phyloP scores from a whole-genome alignment of 2,329 filamentous ascomycete genomes.

The Camillea tinctor region DNA sequence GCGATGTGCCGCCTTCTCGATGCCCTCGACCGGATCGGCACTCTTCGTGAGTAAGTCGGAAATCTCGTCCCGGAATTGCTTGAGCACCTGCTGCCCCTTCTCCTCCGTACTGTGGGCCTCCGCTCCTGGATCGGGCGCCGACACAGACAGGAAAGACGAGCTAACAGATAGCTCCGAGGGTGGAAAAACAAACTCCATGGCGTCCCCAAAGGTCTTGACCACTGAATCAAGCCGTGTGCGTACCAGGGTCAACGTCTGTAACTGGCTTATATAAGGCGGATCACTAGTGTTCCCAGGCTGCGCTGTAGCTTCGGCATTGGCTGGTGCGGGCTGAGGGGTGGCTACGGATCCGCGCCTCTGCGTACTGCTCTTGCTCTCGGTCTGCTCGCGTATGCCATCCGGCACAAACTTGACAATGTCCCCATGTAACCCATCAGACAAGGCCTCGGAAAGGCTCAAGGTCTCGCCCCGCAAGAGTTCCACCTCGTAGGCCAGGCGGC shows the following conservation, averaged over 20 bases:
- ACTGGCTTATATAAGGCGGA: conserved; percentile 69
- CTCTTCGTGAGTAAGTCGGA: conserved; percentile 58
- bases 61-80: conserved; percentile 70
- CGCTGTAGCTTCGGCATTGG: conserved; percentile 20
- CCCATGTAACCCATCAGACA: conserved; percentile 69
- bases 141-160: conserved; percentile 86
- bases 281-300: conserved; percentile 20
- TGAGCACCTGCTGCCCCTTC: conserved; percentile 79
- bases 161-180: conserved; percentile 82
- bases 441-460: conserved; percentile 71
- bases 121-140: conserved; percentile 72
- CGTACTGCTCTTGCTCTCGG: conserved; percentile 22
- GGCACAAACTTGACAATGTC: conserved; percentile 75
- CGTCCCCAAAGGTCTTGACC: conserved; percentile 87
- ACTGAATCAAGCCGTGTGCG: conserved; percentile 83
- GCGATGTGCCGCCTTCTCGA: conserved; percentile 70
- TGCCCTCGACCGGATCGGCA: conserved; percentile 60
- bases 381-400: conserved; percentile 40
- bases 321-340: conserved; percentile 9
- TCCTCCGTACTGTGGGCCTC: conserved; percentile 70
- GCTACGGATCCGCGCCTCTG: conserved; percentile 25
- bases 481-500: conserved; percentile 88
- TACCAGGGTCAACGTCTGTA: conserved; percentile 80
- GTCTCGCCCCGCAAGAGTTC: conserved; percentile 90
- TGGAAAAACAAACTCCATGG: conserved; percentile 92